Base-by-base conservation (phyloP, 176 grass and related monocot genomes). In the Cenchrus fungigraminus region DNA sequence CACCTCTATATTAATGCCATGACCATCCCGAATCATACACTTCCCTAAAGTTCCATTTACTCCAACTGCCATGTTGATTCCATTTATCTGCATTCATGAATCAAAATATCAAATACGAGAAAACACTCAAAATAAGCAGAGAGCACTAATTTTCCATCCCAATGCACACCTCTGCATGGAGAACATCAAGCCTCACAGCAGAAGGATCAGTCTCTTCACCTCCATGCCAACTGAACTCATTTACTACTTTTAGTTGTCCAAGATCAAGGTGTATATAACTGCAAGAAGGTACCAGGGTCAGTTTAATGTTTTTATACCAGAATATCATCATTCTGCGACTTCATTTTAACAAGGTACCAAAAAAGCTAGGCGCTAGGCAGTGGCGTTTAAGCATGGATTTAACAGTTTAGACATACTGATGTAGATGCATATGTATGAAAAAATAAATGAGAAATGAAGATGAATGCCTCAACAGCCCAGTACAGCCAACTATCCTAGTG, bases 201-300 rank as follows among this genome's bases (percentile, higher is more conserved):
- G 96, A 87, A 57, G 91, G 91, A 82, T 98, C 91, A 58, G 46
- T 94, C 61, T 98, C 93, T 87, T 98, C 92, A 85, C 82, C 85
- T 62, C 96, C 96, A 80, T 94, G 91, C 96, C 96, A 98, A 80
- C 87, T 92, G 88, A 95, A 94, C 80, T 73, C 87, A 78, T 98
- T 98, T 54, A 59, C 84, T 68, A 98, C 83, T 82, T 95, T 93
- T 16, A 98, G 71, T 81, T 95, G 89, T 52, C 96, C 96, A 59
- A 98, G 89, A 91, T 98, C 96, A 84, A 98, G 88, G 89, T 98
- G 93, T 89, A 98, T 98, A 87, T 91, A 98, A 83, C 96, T 98
- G 84, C 80, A 98, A 50, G 40, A 82, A 82, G 56, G 52, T 62
- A 42, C 78, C 28, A 74, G 56, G 7, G 40, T 87, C 37, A 77